Evolutionary conservation across 169 alveolate genomes (phyloP).

Genomic region (Eimeria praecox): DNA sequence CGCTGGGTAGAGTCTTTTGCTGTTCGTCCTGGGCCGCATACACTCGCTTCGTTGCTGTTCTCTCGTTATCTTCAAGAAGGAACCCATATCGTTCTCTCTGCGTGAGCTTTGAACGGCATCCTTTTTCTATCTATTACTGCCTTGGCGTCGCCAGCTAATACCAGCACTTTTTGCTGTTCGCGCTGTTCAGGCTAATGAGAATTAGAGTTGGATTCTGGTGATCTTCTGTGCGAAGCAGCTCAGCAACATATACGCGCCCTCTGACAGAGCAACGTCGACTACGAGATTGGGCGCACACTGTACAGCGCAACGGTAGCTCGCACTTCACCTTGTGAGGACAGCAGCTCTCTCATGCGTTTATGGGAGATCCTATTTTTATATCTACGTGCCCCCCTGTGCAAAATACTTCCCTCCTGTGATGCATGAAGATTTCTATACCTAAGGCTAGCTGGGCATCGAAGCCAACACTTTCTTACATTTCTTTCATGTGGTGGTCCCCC

Average conservation of each 20-base stretch:
- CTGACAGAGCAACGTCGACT: background rate
- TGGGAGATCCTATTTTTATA: background rate
- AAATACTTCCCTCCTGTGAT: too few species aligned
- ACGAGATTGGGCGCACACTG: background rate
- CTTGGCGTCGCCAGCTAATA: too few species aligned
- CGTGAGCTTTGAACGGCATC: too few species aligned
- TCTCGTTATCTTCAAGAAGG: too few species aligned
- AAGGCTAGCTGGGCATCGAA: background rate
- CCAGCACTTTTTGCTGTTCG: too few species aligned
- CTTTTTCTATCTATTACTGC: too few species aligned
- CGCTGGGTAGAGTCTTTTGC: background rate
- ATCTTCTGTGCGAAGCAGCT: too few species aligned
- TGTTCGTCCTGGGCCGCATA: background rate
- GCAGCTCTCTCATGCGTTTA: background rate
- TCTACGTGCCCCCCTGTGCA: background rate
- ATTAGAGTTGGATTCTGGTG: too few species aligned
- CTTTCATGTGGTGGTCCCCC: background rate
- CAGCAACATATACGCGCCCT: too few species aligned
- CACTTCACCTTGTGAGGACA: background rate
- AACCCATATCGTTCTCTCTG: too few species aligned
- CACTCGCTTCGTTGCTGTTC: too few species aligned
- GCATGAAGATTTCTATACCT: background rate
- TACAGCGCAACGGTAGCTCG: background rate
- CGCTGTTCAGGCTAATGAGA: too few species aligned
- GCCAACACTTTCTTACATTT: background rate